A percentile compares a stretch with the other conserved stretches of the same genome.
These are phyloP conservation scores for Shiraia sp. DNA, from an alignment of 2,329 filamentous ascomycete genomes.

Conservation along the genomic window DNA sequence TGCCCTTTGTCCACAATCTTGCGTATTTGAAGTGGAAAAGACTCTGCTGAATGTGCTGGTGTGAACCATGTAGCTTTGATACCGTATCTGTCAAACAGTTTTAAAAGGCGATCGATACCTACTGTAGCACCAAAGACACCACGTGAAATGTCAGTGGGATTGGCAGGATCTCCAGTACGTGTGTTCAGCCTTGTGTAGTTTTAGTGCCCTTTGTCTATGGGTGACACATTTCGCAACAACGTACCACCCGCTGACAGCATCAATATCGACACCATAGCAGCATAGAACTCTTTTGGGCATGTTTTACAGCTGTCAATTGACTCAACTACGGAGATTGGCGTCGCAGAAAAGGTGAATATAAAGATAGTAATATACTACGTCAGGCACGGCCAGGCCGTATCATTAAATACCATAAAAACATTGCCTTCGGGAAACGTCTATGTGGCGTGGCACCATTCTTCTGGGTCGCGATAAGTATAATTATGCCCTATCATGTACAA, in stretches of 20 bases:
- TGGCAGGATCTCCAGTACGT: constrained; percentile 38
- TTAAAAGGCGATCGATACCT: constrained; percentile 47
- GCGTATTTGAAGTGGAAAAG: constrained; percentile 54
- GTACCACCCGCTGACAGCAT: no score
- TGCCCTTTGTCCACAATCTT: constrained; percentile 50
- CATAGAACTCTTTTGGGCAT: constrained; percentile 46
- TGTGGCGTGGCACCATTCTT: no score
- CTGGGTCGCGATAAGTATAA: no score
- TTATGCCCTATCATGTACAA: no score
- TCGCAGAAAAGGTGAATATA: no score
- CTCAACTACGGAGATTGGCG: background rate
- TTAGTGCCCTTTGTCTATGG: background rate
- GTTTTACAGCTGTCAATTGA: background rate
- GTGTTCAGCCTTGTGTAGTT: constrained; percentile 44
- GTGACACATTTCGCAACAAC: background rate
- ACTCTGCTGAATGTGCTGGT: constrained; percentile 51
- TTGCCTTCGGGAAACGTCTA: no score
- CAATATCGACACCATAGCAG: constrained; percentile 49
- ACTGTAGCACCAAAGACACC: constrained; percentile 49
- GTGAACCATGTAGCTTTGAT: constrained; percentile 50
- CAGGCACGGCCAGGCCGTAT: no score
- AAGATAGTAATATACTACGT: no score
- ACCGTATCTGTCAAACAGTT: constrained; percentile 46
- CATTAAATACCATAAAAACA: no score
- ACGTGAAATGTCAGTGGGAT: constrained; percentile 46